These are phyloP conservation scores for Pelargonium citronellum DNA, from an alignment of 441 rosid genomes.

Conservation along the genomic window DNA sequence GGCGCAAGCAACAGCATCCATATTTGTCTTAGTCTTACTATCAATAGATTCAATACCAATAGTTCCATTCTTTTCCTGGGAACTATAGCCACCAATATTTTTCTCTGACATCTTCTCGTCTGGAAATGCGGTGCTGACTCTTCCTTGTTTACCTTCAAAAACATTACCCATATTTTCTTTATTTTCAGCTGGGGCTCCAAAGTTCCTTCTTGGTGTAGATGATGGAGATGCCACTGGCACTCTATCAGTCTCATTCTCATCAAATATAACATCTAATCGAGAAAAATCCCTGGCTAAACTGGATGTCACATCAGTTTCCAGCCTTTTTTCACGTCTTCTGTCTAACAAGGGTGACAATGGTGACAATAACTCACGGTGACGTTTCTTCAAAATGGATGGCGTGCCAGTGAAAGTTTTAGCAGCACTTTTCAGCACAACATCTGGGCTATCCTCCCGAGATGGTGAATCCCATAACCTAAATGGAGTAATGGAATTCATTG, in stretches of 20 bases:
- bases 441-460: conserved; percentile 61
- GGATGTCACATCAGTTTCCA: conserved; percentile 51
- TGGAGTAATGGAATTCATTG: conserved; percentile 79
- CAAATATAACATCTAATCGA: conserved; percentile 65
- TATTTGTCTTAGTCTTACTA: conserved; percentile 26
- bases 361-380: conserved; percentile 53
- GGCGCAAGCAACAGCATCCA: conserved; percentile 7
- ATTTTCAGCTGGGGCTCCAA: conserved; percentile 33
- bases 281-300: conserved; percentile 69
- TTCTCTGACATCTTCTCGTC: conserved; percentile 29
- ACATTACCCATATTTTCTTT: conserved; percentile 51
- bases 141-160: conserved; percentile 24
- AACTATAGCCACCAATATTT: conserved; percentile 27
- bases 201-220: conserved; percentile 29
- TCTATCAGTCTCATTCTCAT: conserved; percentile 37
- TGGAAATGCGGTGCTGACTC: conserved; percentile 19
- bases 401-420: conserved; percentile 64
- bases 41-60: conserved; percentile 19
- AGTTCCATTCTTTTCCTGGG: conserved; percentile 28
- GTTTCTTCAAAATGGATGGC: conserved; percentile 85
- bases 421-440: conserved; percentile 65
- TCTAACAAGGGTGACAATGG: conserved; percentile 76
- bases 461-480: conserved; percentile 94
- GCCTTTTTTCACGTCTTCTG: conserved; percentile 65
- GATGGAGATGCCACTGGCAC: conserved; percentile 35